These are phyloP conservation scores for Bipolaris zeicola DNA, from an alignment of 2,329 filamentous ascomycete species.

Conservation along the genomic window DNA sequence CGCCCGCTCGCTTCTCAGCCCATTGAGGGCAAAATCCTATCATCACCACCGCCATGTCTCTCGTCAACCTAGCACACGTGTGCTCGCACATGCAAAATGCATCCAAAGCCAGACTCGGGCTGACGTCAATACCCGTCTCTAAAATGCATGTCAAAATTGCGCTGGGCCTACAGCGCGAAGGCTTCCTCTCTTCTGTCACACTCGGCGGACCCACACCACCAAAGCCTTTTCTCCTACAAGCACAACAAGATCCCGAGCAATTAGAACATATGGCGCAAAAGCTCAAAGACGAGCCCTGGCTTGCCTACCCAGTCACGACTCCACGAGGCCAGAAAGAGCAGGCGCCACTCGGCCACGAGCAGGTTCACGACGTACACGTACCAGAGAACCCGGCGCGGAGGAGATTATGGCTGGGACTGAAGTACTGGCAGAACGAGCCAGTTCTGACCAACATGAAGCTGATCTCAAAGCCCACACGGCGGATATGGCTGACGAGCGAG, in stretches of 20 bases:
- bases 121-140: conserved; percentile 81
- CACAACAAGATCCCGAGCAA: conserved; percentile 35
- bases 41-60: conserved; percentile 62
- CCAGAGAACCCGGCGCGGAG: conserved; percentile 70
- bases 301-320: conserved; percentile 31
- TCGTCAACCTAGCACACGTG: conserved; percentile 76
- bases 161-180: conserved; percentile 79
- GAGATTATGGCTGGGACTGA: conserved; percentile 85
- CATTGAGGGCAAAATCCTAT: conserved; percentile 34
- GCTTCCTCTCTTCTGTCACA: conserved; percentile 80
- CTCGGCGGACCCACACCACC: conserved; percentile 68
- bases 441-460: conserved; percentile 71
- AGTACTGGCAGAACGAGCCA: conserved; percentile 84
- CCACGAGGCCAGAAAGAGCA: conserved; percentile 6
- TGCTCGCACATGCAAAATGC: conserved; percentile 93
- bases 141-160: conserved; percentile 79
- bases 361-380: conserved; percentile 34
- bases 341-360: conserved; percentile 26
- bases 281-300: conserved; percentile 51
- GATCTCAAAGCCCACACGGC: conserved; percentile 75
- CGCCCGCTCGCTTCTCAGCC: conserved; percentile 24
- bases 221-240: conserved; percentile 41
- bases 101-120: conserved; percentile 77
- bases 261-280: conserved; percentile 39
- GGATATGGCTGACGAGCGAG: conserved; percentile 68